Evolutionary conservation across 2,329 filamentous ascomycete genomes (phyloP).

Genomic region (Phialocephala subalpina): DNA sequence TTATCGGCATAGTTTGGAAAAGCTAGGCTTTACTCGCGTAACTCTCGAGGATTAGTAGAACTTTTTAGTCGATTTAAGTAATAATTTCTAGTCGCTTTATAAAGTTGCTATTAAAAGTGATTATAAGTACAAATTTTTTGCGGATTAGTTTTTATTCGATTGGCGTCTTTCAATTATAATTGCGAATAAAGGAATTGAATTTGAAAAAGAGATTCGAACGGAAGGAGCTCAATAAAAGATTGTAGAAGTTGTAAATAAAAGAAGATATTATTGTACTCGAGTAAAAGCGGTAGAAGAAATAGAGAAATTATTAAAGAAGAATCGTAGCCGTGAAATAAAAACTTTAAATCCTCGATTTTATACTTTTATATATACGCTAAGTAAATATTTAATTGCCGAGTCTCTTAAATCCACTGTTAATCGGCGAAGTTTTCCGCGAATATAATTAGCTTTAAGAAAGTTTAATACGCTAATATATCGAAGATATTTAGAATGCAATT

Average conservation of each 20-base stretch:
- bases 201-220: constrained; percentile 19
- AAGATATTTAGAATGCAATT: too few relatives aligned
- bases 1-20: background rate
- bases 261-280: too few relatives aligned
- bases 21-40: constrained; percentile 15
- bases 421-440: constrained; percentile 23
- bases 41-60: constrained; percentile 16
- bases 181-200: constrained; percentile 27
- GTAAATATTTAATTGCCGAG: constrained; percentile 23
- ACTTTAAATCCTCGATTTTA: too few relatives aligned
- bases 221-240: constrained; percentile 17
- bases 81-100: constrained; percentile 14
- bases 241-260: too few relatives aligned
- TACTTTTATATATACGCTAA: too few relatives aligned
- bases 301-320: constrained; percentile 11
- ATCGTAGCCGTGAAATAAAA: constrained; percentile 19
- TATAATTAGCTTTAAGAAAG: constrained; percentile 23
- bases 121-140: constrained; percentile 28
- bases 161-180: constrained; percentile 18
- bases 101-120: constrained; percentile 22
- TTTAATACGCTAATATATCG: too few relatives aligned
- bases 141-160: background rate
- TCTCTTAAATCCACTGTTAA: constrained; percentile 23
- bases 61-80: constrained; percentile 20
- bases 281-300: constrained; percentile 7